Evolutionary conservation across 176 grass and related monocot species (phyloP).

Genomic region (Musa beccarii): DNA sequence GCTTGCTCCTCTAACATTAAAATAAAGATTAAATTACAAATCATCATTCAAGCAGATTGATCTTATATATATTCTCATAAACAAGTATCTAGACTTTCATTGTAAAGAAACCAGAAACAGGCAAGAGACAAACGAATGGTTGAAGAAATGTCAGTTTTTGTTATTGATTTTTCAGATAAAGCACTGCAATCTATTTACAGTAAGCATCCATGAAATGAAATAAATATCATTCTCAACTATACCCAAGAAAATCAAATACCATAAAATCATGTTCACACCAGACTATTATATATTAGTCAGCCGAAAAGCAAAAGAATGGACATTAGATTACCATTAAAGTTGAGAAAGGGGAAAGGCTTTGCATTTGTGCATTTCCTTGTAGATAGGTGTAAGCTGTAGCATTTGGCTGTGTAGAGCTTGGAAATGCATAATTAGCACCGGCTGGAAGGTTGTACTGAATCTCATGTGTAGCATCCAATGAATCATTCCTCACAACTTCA

Average conservation of each 20-base stretch:
- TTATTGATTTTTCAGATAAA: too few relatives aligned
- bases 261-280: background rate
- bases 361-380: slow-evolving; percentile 62
- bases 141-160: too few relatives aligned
- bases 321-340: slow-evolving; percentile 57
- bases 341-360: slow-evolving; percentile 70
- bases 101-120: too few relatives aligned
- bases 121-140: too few relatives aligned
- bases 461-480: slow-evolving; percentile 45
- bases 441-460: slow-evolving; percentile 78
- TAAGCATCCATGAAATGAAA: background rate
- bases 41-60: too few relatives aligned
- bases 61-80: too few relatives aligned
- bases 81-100: too few relatives aligned
- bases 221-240: background rate
- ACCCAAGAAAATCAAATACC: background rate
- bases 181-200: too few relatives aligned
- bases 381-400: slow-evolving; percentile 38
- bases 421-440: slow-evolving; percentile 53
- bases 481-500: slow-evolving; percentile 47
- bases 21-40: too few relatives aligned
- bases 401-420: slow-evolving; percentile 51
- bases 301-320: slow-evolving; percentile 7
- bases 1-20: too few relatives aligned
- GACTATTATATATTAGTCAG: slow-evolving; percentile 4